These are phyloP conservation scores for Candida albicans DNA, from an alignment of 1,139 yeast species.

Conservation along the genomic window DNA sequence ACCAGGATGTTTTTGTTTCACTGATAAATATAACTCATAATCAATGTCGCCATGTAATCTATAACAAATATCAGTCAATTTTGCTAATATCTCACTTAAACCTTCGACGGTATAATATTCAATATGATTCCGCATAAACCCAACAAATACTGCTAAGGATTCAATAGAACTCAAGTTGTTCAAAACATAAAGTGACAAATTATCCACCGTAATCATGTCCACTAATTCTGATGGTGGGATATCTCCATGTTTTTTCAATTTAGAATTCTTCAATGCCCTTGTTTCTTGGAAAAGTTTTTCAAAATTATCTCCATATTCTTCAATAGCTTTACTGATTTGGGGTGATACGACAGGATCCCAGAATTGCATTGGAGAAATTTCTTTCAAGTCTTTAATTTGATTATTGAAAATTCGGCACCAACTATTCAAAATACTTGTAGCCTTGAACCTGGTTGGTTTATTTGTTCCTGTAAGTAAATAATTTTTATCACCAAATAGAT, in stretches of 20 bases:
- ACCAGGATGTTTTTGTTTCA: conserved; percentile 12
- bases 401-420: conserved; percentile 34
- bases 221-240: conserved; percentile 15
- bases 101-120: conserved; percentile 21
- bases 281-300: conserved; percentile 18
- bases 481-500: conserved; percentile 28
- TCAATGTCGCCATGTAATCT: conserved; percentile 1
- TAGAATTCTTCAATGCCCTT: conserved; percentile 22
- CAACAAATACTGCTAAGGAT: conserved; percentile 15
- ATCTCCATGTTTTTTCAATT: conserved; percentile 16
- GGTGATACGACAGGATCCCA: neutral
- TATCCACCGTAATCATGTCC: conserved; percentile 22
- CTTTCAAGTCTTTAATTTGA: conserved; percentile 19
- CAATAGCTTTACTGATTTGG: neutral
- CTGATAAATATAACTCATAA: conserved; percentile 2
- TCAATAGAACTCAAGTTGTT: conserved; percentile 7
- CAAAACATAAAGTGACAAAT: conserved; percentile 22
- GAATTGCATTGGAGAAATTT: conserved; percentile 10
- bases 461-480: conserved; percentile 18
- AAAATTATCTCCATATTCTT: conserved; percentile 2
- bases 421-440: conserved; percentile 27
- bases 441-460: conserved; percentile 19
- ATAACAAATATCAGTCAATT: conserved; percentile 4
- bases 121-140: conserved; percentile 19
- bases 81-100: conserved; percentile 17